Evolutionary conservation across 2,329 filamentous ascomycete genomes (phyloP), one percentile per base, ranked within the genome.

Genomic region (Leptographium radiaticola): DNA sequence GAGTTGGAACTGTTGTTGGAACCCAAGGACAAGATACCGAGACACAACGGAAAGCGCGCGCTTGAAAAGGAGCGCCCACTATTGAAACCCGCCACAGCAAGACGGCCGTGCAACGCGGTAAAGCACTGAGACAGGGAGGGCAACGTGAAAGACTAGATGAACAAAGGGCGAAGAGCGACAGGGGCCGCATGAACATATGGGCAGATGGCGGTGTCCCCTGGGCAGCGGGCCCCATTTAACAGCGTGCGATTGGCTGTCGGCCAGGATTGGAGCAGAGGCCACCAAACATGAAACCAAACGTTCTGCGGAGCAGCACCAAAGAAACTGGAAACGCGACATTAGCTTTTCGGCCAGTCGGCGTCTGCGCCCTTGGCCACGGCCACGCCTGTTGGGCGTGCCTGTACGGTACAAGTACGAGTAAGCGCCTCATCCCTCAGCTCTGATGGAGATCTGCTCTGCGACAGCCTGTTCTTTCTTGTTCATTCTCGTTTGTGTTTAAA

Each of bases 261-360:
- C 15, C 15, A 12, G 25, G 39, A n/a, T 43, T 20, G 9, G 13
- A 25, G 31, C 30, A 44, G 33, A 39, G 34, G 10, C 25, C 12
- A 34, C 40, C 31, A 48, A 47, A 51, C 18, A 44, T 55, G 53
- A 49, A 52, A 52, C 45, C 33, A 43, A 45, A 36, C 38, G 31
- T 25, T 25, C 13, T 39, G 42, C 15, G 13, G 42, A 47, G 43
- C n/a, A 36, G 31, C n/a, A 39, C 49, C 12, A 42, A 30, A 13
- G 39, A 34, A 31, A 38, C 16, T 18, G 15, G 31, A 30, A 44
- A 25, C 20, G 13, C 7, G 38, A 12, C 38, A 44, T 18, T 12
- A 13, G 42, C 18, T 13, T 25, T 25, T 25, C 42, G 42, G 42
- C 42, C 20, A 12, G 25, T 20, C 13, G 36, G 36, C 38, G 38